Base-by-base conservation (phyloP, 495 filamentous ascomycete genomes). In the Talaromyces thailandensis region DNA sequence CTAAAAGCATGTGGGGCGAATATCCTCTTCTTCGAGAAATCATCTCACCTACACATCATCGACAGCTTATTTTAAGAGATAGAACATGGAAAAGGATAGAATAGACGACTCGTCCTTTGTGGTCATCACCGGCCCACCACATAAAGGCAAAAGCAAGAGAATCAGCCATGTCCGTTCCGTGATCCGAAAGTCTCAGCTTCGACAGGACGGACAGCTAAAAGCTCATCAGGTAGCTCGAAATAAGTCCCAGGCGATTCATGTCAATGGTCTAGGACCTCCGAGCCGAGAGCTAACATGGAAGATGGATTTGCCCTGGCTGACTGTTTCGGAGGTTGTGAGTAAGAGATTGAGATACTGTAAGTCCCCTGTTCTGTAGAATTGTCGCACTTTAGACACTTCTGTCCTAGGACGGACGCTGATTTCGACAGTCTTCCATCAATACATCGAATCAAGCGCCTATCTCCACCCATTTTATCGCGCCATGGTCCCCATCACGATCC, bases 51-150 rank as follows among this genome's bases (percentile, higher is more conserved):
- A 51, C 18, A 14, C 2, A 53, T 14, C 23, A 53, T 11, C 50
- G 14, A 14, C 50, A 53, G 21, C 23, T 28, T 24, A 26, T 24
- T 53, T 4, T 3, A 25, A 28, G 11, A 11, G 64, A 64, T 55
- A 26, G 14, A n/a, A 16, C 21, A 55, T 55, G 51, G 51, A 55
- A 14, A 55, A 24, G 28, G 23, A 25, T 6, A 25, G 51, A 26
- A 55, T 55, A 28, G n/a, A 26, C 32, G 58, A 48, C 58, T 52
- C 61, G 21, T 57, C 61, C 11, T 68, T 68, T 62, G 62, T 68
- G 16, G 58, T 68, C 18, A 60, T 64, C n/a, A 68, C 66, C 32
- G 66, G 64, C 23, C 51, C 64, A 21, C 66, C 66, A 21, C 52
- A 68, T 24, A 21, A 50, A 35, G 64, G 56, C 24, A 65, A 63